These are phyloP conservation scores for Penicillium sp. DNA, from an alignment of 2,329 filamentous ascomycete species.

Conservation along the genomic window DNA sequence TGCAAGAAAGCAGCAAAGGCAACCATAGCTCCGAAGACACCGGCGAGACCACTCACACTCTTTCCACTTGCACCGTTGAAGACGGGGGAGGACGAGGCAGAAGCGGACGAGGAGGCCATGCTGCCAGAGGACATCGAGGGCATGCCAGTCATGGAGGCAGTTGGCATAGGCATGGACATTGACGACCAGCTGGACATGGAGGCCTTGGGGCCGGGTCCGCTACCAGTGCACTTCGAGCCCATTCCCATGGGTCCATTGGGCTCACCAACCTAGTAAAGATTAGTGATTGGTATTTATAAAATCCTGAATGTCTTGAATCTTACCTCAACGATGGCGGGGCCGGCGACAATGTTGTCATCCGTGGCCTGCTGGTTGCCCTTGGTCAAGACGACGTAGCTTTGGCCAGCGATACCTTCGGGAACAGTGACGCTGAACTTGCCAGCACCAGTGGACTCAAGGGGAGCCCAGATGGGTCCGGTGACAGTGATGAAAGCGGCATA, in stretches of 20 bases:
- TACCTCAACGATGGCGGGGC: conserved; percentile 35
- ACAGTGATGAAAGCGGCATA: conserved; percentile 22
- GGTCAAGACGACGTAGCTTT: conserved; percentile 32
- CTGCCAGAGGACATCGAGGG: no score
- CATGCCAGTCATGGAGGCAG: not conserved
- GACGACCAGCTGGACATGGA: not conserved
- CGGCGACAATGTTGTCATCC: conserved; percentile 31
- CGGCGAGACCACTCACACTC: not conserved
- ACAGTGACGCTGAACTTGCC: conserved; percentile 23
- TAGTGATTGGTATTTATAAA: not conserved
- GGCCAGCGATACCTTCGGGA: conserved; percentile 25
- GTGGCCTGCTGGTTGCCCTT: conserved; percentile 21
- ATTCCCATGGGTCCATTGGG: not conserved
- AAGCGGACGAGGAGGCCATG: not conserved
- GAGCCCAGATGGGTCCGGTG: conserved; percentile 21
- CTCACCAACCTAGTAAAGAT: not conserved
- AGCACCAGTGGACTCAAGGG: conserved; percentile 5
- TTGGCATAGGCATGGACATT: not conserved
- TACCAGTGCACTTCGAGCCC: not conserved
- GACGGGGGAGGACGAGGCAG: not conserved
- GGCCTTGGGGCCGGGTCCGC: not conserved
- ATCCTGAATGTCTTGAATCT: not conserved
- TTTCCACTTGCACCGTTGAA: not conserved
- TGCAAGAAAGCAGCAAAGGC: not conserved
- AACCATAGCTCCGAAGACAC: not conserved